Conservation (phyloP, 139 green algal genomes). For the Desmodesmus armatus region DNA sequence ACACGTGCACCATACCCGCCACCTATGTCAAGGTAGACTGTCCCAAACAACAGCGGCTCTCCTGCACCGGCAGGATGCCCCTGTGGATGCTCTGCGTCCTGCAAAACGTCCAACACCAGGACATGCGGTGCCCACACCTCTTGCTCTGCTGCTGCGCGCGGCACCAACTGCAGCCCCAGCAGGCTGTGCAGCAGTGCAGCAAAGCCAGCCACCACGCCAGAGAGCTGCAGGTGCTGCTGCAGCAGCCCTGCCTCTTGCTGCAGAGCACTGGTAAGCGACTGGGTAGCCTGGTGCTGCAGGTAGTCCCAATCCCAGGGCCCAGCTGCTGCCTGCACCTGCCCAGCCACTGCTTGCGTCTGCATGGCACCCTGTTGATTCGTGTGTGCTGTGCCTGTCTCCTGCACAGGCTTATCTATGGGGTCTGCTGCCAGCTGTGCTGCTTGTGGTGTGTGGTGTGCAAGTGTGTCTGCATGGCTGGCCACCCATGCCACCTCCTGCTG, state of each 20-base stretch:
- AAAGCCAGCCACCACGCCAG: slow-evolving; percentile 2
- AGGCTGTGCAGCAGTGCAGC: slow-evolving; percentile 10
- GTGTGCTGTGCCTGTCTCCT: too few relatives aligned
- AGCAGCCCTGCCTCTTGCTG: neutral
- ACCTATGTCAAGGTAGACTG: slow-evolving; percentile 25
- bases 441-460: too few relatives aligned
- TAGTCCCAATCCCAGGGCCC: slow-evolving; percentile 29
- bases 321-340: neutral
- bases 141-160: neutral
- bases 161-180: slow-evolving; percentile 15
- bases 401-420: too few relatives aligned
- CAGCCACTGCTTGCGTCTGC: too few relatives aligned
- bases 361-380: too few relatives aligned
- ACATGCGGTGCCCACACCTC: slow-evolving; percentile 19
- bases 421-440: neutral
- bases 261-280: neutral
- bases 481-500: slow-evolving; percentile 11
- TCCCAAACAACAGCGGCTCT: slow-evolving; percentile 20
- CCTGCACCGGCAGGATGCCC: neutral
- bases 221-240: slow-evolving; percentile 17
- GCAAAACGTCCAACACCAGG: neutral
- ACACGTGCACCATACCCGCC: slow-evolving; percentile 5
- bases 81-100: neutral
- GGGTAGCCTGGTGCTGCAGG: slow-evolving; percentile 1
- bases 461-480: too few relatives aligned